phyloP scores from a whole-genome alignment of 345 rosid species.

The Eucalyptus urophylla region DNA sequence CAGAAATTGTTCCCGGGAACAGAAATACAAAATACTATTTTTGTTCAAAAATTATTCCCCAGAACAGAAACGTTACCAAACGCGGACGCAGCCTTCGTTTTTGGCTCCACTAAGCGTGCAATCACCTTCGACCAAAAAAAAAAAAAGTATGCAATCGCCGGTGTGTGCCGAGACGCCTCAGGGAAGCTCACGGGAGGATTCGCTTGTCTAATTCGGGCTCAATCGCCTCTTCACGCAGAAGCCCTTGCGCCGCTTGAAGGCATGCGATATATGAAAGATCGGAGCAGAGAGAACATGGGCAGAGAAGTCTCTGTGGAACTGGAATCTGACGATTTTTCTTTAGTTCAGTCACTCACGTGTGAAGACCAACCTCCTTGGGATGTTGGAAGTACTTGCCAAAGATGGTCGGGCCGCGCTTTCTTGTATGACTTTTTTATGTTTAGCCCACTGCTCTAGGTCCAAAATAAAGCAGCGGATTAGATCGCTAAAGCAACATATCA shows the following conservation, averaged over 20 bases:
- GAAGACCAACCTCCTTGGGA: background rate
- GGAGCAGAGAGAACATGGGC: background rate
- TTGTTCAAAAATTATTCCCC: too few relatives aligned
- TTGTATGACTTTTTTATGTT: background rate
- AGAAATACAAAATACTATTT: too few relatives aligned
- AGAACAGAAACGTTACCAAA: too few relatives aligned
- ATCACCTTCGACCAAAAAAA: too few relatives aligned
- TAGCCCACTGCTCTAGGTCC: background rate
- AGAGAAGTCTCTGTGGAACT: background rate
- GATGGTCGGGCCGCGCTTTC: background rate
- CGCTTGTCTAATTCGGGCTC: background rate
- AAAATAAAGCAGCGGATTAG: background rate
- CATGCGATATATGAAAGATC: background rate
- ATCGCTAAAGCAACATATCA: background rate
- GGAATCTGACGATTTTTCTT: background rate
- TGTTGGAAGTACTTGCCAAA: background rate
- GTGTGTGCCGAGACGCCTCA: background rate
- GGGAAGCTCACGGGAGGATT: background rate
- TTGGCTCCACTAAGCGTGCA: too few relatives aligned
- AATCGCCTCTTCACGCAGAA: too few relatives aligned
- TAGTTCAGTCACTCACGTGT: background rate
- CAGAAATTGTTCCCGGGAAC: too few relatives aligned
- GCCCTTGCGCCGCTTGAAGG: background rate
- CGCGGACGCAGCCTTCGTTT: too few relatives aligned
- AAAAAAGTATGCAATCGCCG: too few relatives aligned